These are phyloP conservation scores for Pisolithus sp. DNA, from an alignment of 768 basidiomycete genomes.

Conservation along the genomic window DNA sequence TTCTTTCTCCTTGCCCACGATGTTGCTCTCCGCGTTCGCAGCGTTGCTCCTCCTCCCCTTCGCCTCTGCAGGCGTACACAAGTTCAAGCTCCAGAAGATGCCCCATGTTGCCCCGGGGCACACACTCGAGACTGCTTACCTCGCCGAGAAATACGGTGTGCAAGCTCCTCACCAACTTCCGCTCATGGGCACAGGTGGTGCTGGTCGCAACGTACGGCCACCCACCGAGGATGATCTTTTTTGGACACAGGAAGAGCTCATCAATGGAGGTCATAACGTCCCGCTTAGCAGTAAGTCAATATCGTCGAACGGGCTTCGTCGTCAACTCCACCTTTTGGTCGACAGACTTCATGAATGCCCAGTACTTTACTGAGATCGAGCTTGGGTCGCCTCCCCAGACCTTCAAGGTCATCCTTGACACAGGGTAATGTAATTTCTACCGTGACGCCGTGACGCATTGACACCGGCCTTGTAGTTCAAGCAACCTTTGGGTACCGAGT, in stretches of 20 bases:
- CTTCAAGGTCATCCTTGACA: constrained; percentile 94
- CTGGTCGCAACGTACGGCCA: constrained; percentile 55
- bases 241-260: constrained; percentile 73
- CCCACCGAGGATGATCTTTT: constrained; percentile 54
- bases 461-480: constrained; percentile 46
- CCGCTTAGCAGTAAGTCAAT: constrained; percentile 79
- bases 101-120: constrained; percentile 56
- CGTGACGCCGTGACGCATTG: constrained; percentile 1
- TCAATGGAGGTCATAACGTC: constrained; percentile 74
- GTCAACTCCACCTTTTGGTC: constrained; percentile 7
- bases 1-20: constrained; percentile 27
- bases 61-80: constrained; percentile 58
- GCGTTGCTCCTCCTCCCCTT: constrained; percentile 40
- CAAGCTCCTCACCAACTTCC: constrained; percentile 44
- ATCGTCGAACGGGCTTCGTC: not conserved
- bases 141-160: constrained; percentile 88
- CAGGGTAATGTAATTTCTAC: constrained; percentile 48
- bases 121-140: constrained; percentile 69
- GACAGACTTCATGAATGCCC: constrained; percentile 95
- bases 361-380: constrained; percentile 87
- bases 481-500: constrained; percentile 94
- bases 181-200: constrained; percentile 67
- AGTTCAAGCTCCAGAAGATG: constrained; percentile 86
- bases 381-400: constrained; percentile 80
- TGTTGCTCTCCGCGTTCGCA: constrained; percentile 38